These are phyloP conservation scores for Sextonia rubra DNA, from an alignment of 164 flowering plant species.

Conservation along the genomic window DNA sequence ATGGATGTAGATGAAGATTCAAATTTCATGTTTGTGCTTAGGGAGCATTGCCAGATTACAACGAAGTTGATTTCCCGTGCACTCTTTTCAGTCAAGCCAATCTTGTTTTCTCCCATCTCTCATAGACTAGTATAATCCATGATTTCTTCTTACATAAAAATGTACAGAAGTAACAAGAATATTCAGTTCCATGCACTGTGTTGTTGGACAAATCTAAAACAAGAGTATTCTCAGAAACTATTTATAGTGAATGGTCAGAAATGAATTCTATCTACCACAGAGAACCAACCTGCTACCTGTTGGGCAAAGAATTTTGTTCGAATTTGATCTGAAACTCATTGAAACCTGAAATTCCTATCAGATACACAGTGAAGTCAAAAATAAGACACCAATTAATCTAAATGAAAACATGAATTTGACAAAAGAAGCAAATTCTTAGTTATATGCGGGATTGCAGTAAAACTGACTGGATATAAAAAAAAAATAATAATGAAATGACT, in stretches of 20 bases:
- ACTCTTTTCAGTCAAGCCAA: background rate
- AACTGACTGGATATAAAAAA: too few relatives aligned
- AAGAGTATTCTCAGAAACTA: background rate
- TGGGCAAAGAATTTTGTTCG: too few relatives aligned
- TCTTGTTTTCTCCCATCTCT: background rate
- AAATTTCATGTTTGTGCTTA: background rate
- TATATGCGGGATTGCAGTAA: too few relatives aligned
- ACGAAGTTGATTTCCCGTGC: background rate
- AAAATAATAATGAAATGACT: too few relatives aligned
- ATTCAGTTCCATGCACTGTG: background rate
- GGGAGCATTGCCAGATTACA: background rate
- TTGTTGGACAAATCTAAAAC: background rate
- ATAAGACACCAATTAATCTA: too few relatives aligned
- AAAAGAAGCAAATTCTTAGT: too few relatives aligned
- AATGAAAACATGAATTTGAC: too few relatives aligned
- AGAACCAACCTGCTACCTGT: background rate
- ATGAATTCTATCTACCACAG: background rate
- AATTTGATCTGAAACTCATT: too few relatives aligned
- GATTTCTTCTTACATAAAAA: background rate
- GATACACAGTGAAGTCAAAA: too few relatives aligned
- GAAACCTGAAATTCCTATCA: too few relatives aligned
- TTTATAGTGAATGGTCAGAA: background rate
- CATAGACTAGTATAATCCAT: background rate
- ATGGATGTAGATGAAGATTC: background rate
- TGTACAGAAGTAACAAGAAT: background rate